Base-by-base conservation (phyloP, 2,329 filamentous ascomycete species). In the Cladophialophora psammophila region DNA sequence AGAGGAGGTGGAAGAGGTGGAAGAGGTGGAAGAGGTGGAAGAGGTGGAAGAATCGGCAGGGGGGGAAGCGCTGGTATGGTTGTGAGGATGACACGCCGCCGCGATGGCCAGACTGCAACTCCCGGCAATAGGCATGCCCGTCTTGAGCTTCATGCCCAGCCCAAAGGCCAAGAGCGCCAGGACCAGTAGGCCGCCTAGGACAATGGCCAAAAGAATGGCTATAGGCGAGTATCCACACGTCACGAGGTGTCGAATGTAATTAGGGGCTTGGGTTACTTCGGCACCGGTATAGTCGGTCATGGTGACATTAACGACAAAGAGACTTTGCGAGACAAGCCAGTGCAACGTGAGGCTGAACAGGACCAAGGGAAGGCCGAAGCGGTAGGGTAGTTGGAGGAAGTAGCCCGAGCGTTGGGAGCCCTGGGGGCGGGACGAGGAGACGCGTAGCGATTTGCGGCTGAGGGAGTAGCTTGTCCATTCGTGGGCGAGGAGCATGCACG, bases 401-500 rank as follows among this genome's bases (percentile, higher is more conserved):
- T 82, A 83, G 1, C 76, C 81, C 0, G 78, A 78, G 2, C 80
- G 75, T 68, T 85, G 82, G n/a, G 5, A 75, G 73, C 40, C 38
- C 26, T 3, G 79, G 80, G 1, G 68, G 65, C 0, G 81, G 82
- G 60, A 76, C 75, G 0, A 80, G n/a, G 50, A 81, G 0, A 84
- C 82, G 5, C 81, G 78, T 1, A 84, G 72, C 0, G 79, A 65
- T 48, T 81, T 81, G 3, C 78, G 74, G 6, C 72, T 18, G 0
- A 62, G 36, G 2, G 77, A 76, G 71, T 80, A 82, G 0, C 72
- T 69, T 52, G 76, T 79, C 74, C 81, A 88, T 72, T 88, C 86
- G 7, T 75, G 71, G 0, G 79, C 80, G 0, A 81, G 71, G 0
- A 83, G 75, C 74, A 86, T 84, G 1, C 73, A 76, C 0, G 82